Conservation (phyloP, 2,329 filamentous ascomycete species). For the Amylocarpus encephaloides region DNA sequence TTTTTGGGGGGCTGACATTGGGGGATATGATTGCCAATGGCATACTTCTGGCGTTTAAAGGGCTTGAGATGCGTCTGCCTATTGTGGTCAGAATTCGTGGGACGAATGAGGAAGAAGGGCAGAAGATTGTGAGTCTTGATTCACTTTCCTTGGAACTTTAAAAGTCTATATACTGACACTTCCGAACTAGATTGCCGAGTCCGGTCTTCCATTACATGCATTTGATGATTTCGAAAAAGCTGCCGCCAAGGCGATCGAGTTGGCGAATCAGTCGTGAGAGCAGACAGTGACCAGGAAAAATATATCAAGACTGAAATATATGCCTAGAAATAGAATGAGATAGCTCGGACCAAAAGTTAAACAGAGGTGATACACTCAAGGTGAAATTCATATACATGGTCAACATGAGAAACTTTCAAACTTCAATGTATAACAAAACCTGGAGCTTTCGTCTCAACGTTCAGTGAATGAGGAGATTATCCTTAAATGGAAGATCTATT, state of each 20-base stretch:
- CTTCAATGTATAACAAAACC: too few species aligned
- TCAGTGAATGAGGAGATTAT: too few species aligned
- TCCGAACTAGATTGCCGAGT: constrained; percentile 49
- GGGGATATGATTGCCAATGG: constrained; percentile 79
- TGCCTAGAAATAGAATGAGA: too few species aligned
- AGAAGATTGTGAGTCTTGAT: constrained; percentile 47
- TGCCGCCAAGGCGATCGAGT: constrained; percentile 56
- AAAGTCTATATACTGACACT: not conserved
- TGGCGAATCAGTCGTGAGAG: constrained; percentile 36
- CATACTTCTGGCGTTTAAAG: constrained; percentile 64
- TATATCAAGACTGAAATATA: too few species aligned
- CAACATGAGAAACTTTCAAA: too few species aligned
- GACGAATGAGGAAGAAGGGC: constrained; percentile 66
- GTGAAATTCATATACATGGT: too few species aligned
- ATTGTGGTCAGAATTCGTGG: constrained; percentile 73
- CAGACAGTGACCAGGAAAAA: not conserved
- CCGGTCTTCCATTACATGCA: constrained; percentile 60
- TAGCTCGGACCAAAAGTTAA: too few species aligned
- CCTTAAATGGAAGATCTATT: too few species aligned
- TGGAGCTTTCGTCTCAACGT: too few species aligned
- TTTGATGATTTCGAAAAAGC: constrained; percentile 73
- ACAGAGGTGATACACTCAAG: too few species aligned
- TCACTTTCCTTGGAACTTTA: not conserved
- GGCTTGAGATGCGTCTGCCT: constrained; percentile 59
- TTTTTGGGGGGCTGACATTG: constrained; percentile 54